Evolutionary conservation across 345 rosid species (phyloP).

Genomic region (Brassica carinata): DNA sequence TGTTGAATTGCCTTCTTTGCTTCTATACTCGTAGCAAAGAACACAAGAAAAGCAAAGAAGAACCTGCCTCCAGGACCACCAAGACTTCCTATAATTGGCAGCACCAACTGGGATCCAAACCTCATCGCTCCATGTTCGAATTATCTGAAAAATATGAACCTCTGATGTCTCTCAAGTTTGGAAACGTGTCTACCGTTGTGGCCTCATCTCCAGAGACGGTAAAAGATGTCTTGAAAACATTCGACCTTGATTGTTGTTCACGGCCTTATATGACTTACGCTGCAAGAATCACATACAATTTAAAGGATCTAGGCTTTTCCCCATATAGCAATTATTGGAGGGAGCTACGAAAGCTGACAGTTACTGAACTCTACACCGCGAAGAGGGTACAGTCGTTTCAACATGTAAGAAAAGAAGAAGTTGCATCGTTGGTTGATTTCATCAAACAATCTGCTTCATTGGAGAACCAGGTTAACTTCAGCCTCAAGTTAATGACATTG

Average conservation of each 20-base stretch:
- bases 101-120: conserved; percentile 44
- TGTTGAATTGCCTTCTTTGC: conserved; percentile 16
- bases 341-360: conserved; percentile 37
- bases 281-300: conserved; percentile 37
- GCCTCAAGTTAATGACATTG: conserved; percentile 22
- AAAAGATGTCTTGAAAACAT: conserved; percentile 36
- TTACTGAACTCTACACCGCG: conserved; percentile 41
- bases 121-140: conserved; percentile 39
- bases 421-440: conserved; percentile 1
- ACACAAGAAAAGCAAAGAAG: neutral
- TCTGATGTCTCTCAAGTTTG: conserved; percentile 47
- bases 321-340: conserved; percentile 44
- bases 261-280: conserved; percentile 39
- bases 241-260: conserved; percentile 42
- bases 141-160: conserved; percentile 51
- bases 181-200: conserved; percentile 42
- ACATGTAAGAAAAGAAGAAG: conserved; percentile 35
- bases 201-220: conserved; percentile 51
- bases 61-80: conserved; percentile 46
- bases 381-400: conserved; percentile 44
- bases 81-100: conserved; percentile 48
- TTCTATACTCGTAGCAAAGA: conserved; percentile 22
- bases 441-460: conserved; percentile 33
- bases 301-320: conserved; percentile 33
- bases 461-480: conserved; percentile 28